Evolutionary conservation across 2,329 filamentous ascomycete species (phyloP).

Genomic region (Zymoseptoria pseudotritici): DNA sequence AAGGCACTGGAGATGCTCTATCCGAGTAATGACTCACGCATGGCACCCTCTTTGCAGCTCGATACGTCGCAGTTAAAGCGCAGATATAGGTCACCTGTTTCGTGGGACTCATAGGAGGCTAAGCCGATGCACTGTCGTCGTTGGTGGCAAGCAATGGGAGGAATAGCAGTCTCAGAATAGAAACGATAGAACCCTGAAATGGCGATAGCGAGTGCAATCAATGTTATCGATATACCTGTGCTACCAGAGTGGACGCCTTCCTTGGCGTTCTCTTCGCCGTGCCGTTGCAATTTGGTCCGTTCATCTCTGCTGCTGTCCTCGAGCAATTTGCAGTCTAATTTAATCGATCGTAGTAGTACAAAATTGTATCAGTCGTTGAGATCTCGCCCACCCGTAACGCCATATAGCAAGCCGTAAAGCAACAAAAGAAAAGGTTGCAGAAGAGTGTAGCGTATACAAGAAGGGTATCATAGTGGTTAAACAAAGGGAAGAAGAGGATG

Average conservation of each 20-base stretch:
- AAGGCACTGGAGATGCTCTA: not conserved
- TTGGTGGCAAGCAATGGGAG: not conserved
- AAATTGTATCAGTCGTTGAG: slow-evolving; percentile 1
- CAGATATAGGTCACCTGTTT: not conserved
- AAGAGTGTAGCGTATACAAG: slow-evolving; percentile 8
- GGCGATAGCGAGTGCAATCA: not conserved
- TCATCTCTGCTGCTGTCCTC: not conserved
- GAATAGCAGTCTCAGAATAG: not conserved
- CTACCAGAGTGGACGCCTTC: not conserved
- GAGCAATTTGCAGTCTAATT: slow-evolving; percentile 4
- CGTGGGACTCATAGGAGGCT: not conserved
- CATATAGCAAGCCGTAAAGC: slow-evolving; percentile 9
- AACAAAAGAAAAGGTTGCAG: not conserved
- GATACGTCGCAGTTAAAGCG: not conserved
- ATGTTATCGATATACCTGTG: slow-evolving; percentile 3
- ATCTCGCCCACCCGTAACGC: slow-evolving; percentile 5
- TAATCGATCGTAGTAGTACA: slow-evolving; percentile 5
- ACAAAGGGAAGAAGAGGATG: slow-evolving; percentile 1
- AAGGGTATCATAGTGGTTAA: slow-evolving; percentile 13
- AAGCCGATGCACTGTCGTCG: not conserved
- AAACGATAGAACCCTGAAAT: not conserved
- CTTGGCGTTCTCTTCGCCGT: not conserved
- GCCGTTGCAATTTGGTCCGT: not conserved
- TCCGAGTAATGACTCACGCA: not conserved
- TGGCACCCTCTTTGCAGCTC: not conserved